Percentiles rank a stretch among this genome's conserved stretches.
These are phyloP conservation scores for Pythium dissotocum DNA, from an alignment of 352 stramenopile species.

Conservation along the genomic window DNA sequence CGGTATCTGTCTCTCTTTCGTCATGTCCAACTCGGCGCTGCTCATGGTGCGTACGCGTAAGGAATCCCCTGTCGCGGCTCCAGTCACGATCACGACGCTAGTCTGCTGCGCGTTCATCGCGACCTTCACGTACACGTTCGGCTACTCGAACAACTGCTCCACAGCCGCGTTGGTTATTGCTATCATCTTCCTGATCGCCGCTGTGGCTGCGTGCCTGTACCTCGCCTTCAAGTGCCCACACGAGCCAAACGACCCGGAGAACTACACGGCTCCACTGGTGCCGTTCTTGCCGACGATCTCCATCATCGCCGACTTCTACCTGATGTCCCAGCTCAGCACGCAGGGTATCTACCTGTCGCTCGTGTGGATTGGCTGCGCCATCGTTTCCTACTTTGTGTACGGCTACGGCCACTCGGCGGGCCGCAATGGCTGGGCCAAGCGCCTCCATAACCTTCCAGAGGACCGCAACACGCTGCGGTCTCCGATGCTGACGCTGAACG, in stretches of 20 bases:
- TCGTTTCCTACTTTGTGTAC: slow-evolving; percentile 76
- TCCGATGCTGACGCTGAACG: slow-evolving; percentile 59
- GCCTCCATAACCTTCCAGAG: slow-evolving; percentile 50
- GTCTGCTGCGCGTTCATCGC: slow-evolving; percentile 42
- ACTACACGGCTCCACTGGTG: slow-evolving; percentile 60
- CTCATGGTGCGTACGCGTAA: slow-evolving; percentile 69
- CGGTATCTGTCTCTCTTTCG: slow-evolving; percentile 88
- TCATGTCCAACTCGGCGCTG: slow-evolving; percentile 77
- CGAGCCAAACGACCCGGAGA: slow-evolving; percentile 39
- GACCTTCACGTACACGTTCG: slow-evolving; percentile 69
- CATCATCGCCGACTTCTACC: slow-evolving; percentile 69
- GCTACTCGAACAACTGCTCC: slow-evolving; percentile 50
- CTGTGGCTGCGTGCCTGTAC: slow-evolving; percentile 30
- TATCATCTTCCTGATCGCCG: slow-evolving; percentile 51
- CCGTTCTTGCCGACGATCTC: slow-evolving; percentile 58
- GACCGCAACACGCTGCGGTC: slow-evolving; percentile 33
- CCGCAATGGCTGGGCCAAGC: slow-evolving; percentile 52
- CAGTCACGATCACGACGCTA: slow-evolving; percentile 16
- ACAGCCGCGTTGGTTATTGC: slow-evolving; percentile 36
- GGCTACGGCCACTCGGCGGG: slow-evolving; percentile 64
- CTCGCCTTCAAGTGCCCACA: slow-evolving; percentile 64
- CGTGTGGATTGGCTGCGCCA: slow-evolving; percentile 52
- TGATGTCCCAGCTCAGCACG: slow-evolving; percentile 57
- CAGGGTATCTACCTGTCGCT: slow-evolving; percentile 46
- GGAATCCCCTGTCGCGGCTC: slow-evolving; percentile 34